Percentiles rank a stretch among this genome's conserved stretches.
Evolutionary conservation across 202 grass and related monocot genomes (phyloP).

Genomic region (Bolboschoenoplectus hybrid): DNA sequence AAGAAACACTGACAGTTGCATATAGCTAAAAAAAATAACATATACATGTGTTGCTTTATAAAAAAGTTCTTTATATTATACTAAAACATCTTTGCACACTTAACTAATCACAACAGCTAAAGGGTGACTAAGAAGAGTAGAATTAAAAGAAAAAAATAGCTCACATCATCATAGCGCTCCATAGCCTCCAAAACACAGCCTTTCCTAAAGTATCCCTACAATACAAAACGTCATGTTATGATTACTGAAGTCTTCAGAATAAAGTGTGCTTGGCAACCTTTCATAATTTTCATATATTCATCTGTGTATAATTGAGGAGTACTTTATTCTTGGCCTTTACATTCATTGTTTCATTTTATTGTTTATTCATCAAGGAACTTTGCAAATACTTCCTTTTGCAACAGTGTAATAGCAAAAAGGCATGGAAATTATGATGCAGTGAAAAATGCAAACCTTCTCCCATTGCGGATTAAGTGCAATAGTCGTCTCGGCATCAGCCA

Average conservation of each 20-base stretch:
- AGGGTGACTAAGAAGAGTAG: slow-evolving; percentile 9
- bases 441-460: slow-evolving; percentile 90
- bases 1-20: not conserved
- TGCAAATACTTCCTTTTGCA: not conserved
- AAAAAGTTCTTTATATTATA: too few relatives aligned
- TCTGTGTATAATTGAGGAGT: not conserved
- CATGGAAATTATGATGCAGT: not conserved
- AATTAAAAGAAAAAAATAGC: slow-evolving; percentile 34
- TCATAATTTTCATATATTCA: not conserved
- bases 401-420: not conserved
- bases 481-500: slow-evolving; percentile 86
- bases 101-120: too few relatives aligned
- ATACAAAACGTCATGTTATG: slow-evolving; percentile 42
- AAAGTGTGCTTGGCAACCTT: not conserved
- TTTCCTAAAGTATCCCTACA: slow-evolving; percentile 95
- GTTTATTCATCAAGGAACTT: not conserved
- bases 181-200: slow-evolving; percentile 90
- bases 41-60: not conserved
- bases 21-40: not conserved
- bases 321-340: not conserved
- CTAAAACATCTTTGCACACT: too few relatives aligned
- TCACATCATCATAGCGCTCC: slow-evolving; percentile 92
- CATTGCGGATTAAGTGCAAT: slow-evolving; percentile 79
- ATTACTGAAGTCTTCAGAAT: slow-evolving; percentile 22
- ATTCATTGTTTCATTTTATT: not conserved